Conservation (phyloP, 2,329 filamentous ascomycete genomes). For the Diaporthe ilicicola region DNA sequence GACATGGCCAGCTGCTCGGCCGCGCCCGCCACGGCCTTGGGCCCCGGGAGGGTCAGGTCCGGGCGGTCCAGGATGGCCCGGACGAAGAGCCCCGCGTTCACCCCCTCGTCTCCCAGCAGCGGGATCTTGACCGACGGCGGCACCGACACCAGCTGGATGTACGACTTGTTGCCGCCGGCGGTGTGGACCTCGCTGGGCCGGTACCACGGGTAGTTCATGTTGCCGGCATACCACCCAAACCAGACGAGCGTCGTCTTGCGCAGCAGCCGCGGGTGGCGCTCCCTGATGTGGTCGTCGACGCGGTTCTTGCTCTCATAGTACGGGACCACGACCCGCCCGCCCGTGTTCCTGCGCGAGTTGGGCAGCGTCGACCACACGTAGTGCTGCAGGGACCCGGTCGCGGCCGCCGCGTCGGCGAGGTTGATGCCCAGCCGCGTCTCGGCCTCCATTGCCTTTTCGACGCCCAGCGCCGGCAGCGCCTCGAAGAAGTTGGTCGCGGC, state of each 20-base stretch:
- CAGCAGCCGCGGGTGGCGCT: conserved; percentile 40
- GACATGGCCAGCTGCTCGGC: not conserved
- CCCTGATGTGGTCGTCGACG: conserved; percentile 50
- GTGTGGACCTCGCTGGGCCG: not conserved
- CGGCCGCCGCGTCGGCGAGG: conserved; percentile 50
- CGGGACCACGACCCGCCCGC: conserved; percentile 45
- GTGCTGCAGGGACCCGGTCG: conserved; percentile 48
- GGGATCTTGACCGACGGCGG: not conserved
- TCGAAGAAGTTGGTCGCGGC: conserved; percentile 53
- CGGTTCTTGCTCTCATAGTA: conserved; percentile 54
- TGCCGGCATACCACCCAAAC: conserved; percentile 46
- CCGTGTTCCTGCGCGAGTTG: conserved; percentile 41
- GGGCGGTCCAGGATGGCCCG: conserved; percentile 1
- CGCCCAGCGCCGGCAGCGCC: conserved; percentile 39
- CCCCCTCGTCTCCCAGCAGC: not conserved
- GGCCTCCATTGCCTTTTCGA: conserved; percentile 44
- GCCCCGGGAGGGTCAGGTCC: conserved; percentile 3
- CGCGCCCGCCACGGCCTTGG: not conserved
- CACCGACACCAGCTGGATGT: not conserved
- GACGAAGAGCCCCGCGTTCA: not conserved
- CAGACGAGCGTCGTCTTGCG: conserved; percentile 52
- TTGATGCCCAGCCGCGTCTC: conserved; percentile 52
- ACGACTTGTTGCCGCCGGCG: not conserved
- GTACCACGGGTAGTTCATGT: conserved; percentile 37
- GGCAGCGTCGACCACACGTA: conserved; percentile 57